phyloP scores from a whole-genome alignment of 2,329 filamentous ascomycete genomes.

The Dothideomycetes sp. region DNA sequence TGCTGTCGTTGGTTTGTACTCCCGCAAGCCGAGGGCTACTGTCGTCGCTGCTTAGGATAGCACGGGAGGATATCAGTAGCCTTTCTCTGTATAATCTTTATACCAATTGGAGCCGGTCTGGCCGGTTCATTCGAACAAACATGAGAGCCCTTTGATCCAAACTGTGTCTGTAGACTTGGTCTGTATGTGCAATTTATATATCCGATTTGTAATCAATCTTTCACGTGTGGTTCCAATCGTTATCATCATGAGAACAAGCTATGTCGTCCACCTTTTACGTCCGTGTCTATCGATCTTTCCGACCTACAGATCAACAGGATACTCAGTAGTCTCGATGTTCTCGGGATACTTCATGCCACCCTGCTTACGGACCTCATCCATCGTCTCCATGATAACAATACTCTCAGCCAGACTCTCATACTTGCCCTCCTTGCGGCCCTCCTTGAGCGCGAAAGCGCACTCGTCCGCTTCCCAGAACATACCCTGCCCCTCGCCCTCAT shows the following conservation, averaged over 20 bases:
- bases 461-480: conserved; percentile 89
- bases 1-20: conserved; percentile 56
- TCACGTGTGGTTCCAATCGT: no score
- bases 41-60: neutral
- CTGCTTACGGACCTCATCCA: conserved; percentile 59
- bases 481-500: conserved; percentile 57
- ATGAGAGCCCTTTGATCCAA: no score
- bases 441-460: conserved; percentile 61
- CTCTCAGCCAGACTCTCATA: conserved; percentile 65
- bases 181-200: no score
- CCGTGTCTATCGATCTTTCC: no score
- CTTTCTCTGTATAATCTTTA: no score
- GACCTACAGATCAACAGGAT: conserved; percentile 33
- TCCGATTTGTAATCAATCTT: no score
- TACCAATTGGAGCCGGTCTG: no score
- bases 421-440: conserved; percentile 66
- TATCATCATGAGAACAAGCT: no score
- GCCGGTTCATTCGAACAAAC: no score
- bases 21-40: conserved; percentile 37
- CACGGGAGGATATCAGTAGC: no score
- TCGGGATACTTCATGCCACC: conserved; percentile 52
- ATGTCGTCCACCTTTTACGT: no score
- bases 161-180: no score
- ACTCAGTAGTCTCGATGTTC: conserved; percentile 51
- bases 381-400: conserved; percentile 72